A percentile compares a stretch with the other conserved stretches of the same genome.
These are phyloP conservation scores for Globisporangium solare DNA, from an alignment of 352 stramenopile species.

Conservation along the genomic window DNA sequence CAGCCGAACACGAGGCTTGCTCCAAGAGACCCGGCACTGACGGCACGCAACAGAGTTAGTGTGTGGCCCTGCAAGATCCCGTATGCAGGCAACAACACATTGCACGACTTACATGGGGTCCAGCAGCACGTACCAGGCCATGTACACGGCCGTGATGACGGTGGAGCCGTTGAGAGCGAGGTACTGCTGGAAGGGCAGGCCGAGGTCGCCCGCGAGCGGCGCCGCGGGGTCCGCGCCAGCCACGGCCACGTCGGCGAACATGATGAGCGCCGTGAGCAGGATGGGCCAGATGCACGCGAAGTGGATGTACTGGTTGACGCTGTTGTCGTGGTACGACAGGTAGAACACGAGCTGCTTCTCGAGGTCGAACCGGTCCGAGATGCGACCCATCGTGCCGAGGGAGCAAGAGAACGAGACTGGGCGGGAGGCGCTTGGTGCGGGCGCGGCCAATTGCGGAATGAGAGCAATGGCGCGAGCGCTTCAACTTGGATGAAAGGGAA, in stretches of 20 bases:
- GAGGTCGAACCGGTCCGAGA: slow-evolving; percentile 65
- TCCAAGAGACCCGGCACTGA: slow-evolving; percentile 43
- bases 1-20: slow-evolving; percentile 42
- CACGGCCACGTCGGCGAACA: slow-evolving; percentile 45
- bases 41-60: background rate
- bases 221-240: slow-evolving; percentile 17
- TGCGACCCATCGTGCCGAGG: slow-evolving; percentile 1
- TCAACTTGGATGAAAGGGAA: background rate
- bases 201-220: slow-evolving; percentile 6
- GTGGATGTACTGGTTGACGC: slow-evolving; percentile 78
- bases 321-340: slow-evolving; percentile 81
- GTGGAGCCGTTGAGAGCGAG: slow-evolving; percentile 61
- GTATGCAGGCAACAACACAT: too few relatives aligned
- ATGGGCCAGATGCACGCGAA: slow-evolving; percentile 85
- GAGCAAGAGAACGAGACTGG: background rate
- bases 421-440: background rate
- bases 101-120: slow-evolving; percentile 35
- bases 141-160: slow-evolving; percentile 54
- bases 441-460: slow-evolving; percentile 1
- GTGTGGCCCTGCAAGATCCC: too few relatives aligned
- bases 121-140: slow-evolving; percentile 74
- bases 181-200: slow-evolving; percentile 37
- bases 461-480: background rate
- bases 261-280: slow-evolving; percentile 65
- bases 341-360: slow-evolving; percentile 86